Evolutionary conservation across 2,329 filamentous ascomycete genomes (phyloP).

Genomic region (Ophiostoma sp.): DNA sequence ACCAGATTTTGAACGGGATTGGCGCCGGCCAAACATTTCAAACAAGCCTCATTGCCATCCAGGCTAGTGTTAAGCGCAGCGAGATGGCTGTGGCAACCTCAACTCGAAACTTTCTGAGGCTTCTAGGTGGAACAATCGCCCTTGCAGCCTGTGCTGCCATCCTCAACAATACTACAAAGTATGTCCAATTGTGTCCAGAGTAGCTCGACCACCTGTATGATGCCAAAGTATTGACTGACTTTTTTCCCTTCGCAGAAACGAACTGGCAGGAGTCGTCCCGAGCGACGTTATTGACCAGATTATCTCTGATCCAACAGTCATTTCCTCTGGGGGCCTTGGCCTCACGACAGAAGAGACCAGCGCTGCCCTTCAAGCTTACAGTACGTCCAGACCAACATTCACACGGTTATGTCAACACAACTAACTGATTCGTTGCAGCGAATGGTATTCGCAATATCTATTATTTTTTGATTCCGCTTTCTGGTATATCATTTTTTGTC

Average conservation of each 20-base stretch:
- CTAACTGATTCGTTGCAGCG: background rate
- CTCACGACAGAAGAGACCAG: background rate
- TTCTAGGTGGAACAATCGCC: background rate
- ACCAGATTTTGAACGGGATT: background rate
- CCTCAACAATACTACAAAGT: background rate
- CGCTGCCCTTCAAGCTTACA: background rate
- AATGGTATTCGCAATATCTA: conserved; percentile 1
- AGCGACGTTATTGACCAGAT: background rate
- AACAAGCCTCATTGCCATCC: background rate
- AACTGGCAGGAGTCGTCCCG: background rate
- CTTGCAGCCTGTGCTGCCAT: background rate
- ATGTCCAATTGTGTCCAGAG: background rate
- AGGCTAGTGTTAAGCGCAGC: background rate
- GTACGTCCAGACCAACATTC: background rate
- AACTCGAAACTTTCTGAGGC: conserved; percentile 1
- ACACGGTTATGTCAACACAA: background rate
- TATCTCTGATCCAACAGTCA: background rate
- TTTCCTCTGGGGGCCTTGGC: background rate
- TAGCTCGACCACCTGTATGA: background rate
- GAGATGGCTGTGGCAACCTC: conserved; percentile 5
- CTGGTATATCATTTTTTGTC: background rate
- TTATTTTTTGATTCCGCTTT: background rate
- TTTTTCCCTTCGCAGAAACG: background rate
- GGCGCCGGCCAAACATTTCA: background rate
- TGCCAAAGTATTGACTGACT: too few relatives aligned